phyloP scores from a whole-genome alignment of 129 eudicot species.

The Flaveria trinervia region DNA sequence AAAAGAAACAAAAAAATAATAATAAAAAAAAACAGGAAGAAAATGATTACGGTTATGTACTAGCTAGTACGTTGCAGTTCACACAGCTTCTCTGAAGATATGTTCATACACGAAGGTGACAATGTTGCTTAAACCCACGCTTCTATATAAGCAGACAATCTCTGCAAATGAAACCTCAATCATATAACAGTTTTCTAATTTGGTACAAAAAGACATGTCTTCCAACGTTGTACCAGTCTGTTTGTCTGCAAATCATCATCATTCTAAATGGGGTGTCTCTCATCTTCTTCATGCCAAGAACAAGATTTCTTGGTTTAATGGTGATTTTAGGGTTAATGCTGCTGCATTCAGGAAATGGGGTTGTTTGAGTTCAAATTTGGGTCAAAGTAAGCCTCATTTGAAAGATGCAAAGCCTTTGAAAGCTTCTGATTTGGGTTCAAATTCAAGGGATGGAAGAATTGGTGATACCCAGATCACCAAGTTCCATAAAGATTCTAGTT shows the following conservation, averaged over 20 bases:
- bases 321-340: background rate
- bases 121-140: background rate
- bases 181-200: slow-evolving; percentile 13
- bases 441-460: slow-evolving; percentile 23
- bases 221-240: slow-evolving; percentile 53
- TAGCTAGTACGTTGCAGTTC: background rate
- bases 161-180: slow-evolving; percentile 7
- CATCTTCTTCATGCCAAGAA: slow-evolving; percentile 35
- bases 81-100: background rate
- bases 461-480: slow-evolving; percentile 41
- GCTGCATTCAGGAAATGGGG: slow-evolving; percentile 47
- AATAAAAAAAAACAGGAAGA: background rate
- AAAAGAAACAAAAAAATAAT: background rate
- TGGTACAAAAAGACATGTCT: slow-evolving; percentile 46
- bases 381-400: slow-evolving; percentile 52
- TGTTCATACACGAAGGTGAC: background rate
- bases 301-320: slow-evolving; percentile 19
- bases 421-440: slow-evolving; percentile 41
- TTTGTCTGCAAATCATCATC: slow-evolving; percentile 31
- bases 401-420: slow-evolving; percentile 46
- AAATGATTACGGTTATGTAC: slow-evolving; percentile 6
- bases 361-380: slow-evolving; percentile 40
- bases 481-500: slow-evolving; percentile 67
- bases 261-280: slow-evolving; percentile 40
- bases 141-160: background rate